Percentiles rank a stretch among this genome's conserved stretches.
phyloP scores from a whole-genome alignment of 2,329 filamentous ascomycete species.

The Cryoendolithus antarcticus region DNA sequence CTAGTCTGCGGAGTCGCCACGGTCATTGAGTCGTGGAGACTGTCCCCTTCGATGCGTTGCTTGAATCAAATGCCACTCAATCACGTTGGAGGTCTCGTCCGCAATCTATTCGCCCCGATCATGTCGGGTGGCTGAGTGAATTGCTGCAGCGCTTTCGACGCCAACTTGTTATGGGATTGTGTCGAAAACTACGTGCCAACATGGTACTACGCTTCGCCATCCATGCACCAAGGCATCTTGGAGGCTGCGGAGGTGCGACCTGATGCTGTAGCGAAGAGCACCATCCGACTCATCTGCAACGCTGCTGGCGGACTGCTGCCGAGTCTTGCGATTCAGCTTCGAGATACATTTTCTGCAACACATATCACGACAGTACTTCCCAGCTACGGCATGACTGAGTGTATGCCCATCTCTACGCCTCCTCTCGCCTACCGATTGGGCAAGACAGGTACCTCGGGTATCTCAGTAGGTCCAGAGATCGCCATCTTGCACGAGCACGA shows the following conservation, averaged over 20 bases:
- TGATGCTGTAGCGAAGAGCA: constrained; percentile 30
- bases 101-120: constrained; percentile 44
- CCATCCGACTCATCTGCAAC: constrained; percentile 43
- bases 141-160: constrained; percentile 43
- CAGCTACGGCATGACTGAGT: constrained; percentile 50
- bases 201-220: constrained; percentile 48
- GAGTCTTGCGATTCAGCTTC: constrained; percentile 36
- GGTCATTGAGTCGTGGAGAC: constrained; percentile 42
- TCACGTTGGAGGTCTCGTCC: constrained; percentile 40
- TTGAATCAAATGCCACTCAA: constrained; percentile 50
- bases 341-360: constrained; percentile 33
- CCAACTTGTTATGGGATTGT: constrained; percentile 45
- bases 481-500: constrained; percentile 36
- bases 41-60: constrained; percentile 37
- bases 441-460: constrained; percentile 41
- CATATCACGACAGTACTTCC: constrained; percentile 33
- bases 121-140: constrained; percentile 43
- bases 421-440: constrained; percentile 41
- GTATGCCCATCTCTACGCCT: constrained; percentile 46
- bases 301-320: constrained; percentile 43
- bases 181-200: constrained; percentile 37
- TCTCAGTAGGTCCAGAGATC: constrained; percentile 40
- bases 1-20: constrained; percentile 40
- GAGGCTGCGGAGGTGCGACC: constrained; percentile 31
- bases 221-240: constrained; percentile 45